Evolutionary conservation across 768 basidiomycete species (phyloP).

Genomic region (Termitomyces titanicus): DNA sequence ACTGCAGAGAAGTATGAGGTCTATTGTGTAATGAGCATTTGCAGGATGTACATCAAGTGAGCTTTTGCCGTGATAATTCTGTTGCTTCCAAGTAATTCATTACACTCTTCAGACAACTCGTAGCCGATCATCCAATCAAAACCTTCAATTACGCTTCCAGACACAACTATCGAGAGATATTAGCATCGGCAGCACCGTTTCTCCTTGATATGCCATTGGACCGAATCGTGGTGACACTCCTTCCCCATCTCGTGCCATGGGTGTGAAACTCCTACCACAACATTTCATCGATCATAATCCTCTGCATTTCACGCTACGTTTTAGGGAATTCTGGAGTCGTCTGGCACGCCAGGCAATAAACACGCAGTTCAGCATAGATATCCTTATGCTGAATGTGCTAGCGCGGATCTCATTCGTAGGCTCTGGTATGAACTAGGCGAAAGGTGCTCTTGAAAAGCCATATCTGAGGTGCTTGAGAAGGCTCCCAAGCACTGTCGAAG

Average conservation of each 20-base stretch:
- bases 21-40: neutral
- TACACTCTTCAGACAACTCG: neutral
- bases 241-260: neutral
- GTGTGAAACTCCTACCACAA: neutral
- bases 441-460: neutral
- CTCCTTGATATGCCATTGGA: neutral
- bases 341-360: no score
- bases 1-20: neutral
- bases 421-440: neutral
- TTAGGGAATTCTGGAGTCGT: neutral
- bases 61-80: neutral
- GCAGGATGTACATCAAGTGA: neutral
- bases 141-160: neutral
- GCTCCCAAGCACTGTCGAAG: neutral
- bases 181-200: neutral
- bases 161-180: neutral
- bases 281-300: no score
- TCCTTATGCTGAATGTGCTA: no score
- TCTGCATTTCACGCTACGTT: neutral
- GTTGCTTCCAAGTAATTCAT: no score
- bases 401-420: neutral
- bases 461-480: neutral
- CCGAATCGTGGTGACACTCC: neutral
- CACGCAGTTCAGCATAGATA: no score
- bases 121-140: neutral